Conservation (phyloP, 257 asterid genomes). For the Coffea canephora region DNA sequence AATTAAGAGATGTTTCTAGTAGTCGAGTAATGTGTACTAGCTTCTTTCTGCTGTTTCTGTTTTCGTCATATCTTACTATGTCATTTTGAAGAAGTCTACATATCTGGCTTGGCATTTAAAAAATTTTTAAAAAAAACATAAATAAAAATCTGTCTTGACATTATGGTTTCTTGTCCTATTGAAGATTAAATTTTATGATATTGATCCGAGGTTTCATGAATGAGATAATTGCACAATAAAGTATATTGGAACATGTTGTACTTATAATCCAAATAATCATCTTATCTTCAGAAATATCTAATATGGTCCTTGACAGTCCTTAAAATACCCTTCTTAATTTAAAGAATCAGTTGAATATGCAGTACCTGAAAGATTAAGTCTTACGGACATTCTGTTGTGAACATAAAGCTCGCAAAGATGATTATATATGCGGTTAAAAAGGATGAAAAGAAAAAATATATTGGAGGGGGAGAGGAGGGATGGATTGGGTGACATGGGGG, state of each 20-base stretch:
- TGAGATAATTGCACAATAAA: not conserved
- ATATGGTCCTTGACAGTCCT: not conserved
- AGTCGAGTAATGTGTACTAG: not conserved
- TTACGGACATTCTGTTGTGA: not conserved
- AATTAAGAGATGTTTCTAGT: not conserved
- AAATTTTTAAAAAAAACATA: too few species aligned
- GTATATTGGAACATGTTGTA: not conserved
- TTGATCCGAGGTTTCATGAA: not conserved
- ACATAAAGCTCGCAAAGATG: not conserved
- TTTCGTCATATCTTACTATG: not conserved
- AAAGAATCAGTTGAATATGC: not conserved
- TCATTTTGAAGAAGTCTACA: not conserved
- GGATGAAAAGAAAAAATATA: too few species aligned
- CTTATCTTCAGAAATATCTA: not conserved
- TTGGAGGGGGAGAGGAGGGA: too few species aligned
- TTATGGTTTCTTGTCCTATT: not conserved
- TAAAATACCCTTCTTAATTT: not conserved
- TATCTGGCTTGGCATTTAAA: not conserved
- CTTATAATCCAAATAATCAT: not conserved
- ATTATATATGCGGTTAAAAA: too few species aligned
- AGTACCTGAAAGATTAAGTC: not conserved
- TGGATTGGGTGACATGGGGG: too few species aligned
- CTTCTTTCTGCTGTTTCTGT: not conserved
- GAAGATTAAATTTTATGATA: not conserved
- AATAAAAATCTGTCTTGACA: too few species aligned